Evolutionary conservation across 108 stramenopile genomes (phyloP), one percentile per base, ranked within the genome.

Genomic region (Nitzschia putrida): DNA sequence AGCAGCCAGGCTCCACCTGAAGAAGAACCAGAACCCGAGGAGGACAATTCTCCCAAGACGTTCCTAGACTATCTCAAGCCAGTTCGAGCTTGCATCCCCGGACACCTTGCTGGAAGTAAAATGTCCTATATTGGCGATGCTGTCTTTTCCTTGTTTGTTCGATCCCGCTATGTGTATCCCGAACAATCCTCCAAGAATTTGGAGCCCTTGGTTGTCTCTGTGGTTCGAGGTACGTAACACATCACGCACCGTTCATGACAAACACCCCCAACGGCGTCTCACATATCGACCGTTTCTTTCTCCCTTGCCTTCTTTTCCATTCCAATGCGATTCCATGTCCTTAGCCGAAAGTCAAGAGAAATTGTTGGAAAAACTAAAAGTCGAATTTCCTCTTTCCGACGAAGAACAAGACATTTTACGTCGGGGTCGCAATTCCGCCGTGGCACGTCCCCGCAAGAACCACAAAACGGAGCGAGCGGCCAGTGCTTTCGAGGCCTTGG

Each of bases 51-150:
- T 3, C 29, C 29, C 29, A 34, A 4, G 29, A 34, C 29, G 29
- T 34, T 34, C 29, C 29, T 34, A 1, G 29, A 34, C 3, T 34
- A 34, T 34, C 29, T 34, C 29, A 34, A 34, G 29, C 29, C 29
- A 1, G 29, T 34, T 4, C 29, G 29, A 34, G 29, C 29, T 34
- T 34, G 29, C 29, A 34, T 34, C 29, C 29, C 29, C 29, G 29
- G 29, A 34, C 29, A 34, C 29, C 29, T 34, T 4, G 29, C 29
- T 1, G 29, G 29, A 34, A 21, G 14, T 50, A 18, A 47, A 14
- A 49, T n/a, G 53, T 90, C 93, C 8, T 94, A 91, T 70, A 73
- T 94, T 56, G 93, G 93, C 14, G 93, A 94, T 78, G 84, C 80
- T 39, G 83, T 92, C 8, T 94, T 78, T 57, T 90, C 92, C 52